A percentile compares a stretch with the other conserved stretches of the same genome.
phyloP scores from a whole-genome alignment of 805 yeast genomes.

The Priceomyces castillae region DNA sequence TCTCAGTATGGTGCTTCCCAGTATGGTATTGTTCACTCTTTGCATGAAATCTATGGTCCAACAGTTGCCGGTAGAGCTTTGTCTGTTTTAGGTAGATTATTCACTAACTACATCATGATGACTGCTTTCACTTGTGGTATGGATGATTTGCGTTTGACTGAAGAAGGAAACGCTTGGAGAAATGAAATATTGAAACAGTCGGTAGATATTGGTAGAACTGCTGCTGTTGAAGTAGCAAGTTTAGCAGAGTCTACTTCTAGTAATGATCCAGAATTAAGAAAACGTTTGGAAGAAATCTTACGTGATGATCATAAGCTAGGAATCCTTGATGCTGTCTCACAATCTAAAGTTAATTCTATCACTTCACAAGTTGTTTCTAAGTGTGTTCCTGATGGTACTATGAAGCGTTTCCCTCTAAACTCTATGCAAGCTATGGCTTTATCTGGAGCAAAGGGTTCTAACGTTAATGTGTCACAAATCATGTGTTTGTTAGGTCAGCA shows the following conservation, averaged over 20 bases:
- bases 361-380: constrained; percentile 92
- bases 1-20: constrained; percentile 98
- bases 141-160: constrained; percentile 94
- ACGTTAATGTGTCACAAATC: constrained; percentile 97
- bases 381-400: constrained; percentile 95
- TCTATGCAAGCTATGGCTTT: constrained; percentile 99
- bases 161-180: constrained; percentile 89
- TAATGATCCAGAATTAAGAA: constrained; percentile 71
- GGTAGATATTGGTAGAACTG: constrained; percentile 79
- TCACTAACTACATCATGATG: constrained; percentile 88
- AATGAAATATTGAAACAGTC: constrained; percentile 74
- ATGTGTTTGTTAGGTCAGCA: constrained; percentile 99
- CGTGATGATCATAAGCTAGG: constrained; percentile 93
- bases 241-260: constrained; percentile 50
- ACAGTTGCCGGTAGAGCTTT: constrained; percentile 84
- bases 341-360: constrained; percentile 85
- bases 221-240: constrained; percentile 94
- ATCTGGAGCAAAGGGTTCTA: constrained; percentile 99
- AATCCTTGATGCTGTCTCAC: constrained; percentile 92
- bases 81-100: constrained; percentile 90
- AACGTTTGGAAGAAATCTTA: constrained; percentile 88
- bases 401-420: constrained; percentile 92
- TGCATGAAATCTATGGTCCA: constrained; percentile 95
- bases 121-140: constrained; percentile 99
- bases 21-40: constrained; percentile 93